Conservation (phyloP, 306 rosid genomes). For the Dryas alaskensis region DNA sequence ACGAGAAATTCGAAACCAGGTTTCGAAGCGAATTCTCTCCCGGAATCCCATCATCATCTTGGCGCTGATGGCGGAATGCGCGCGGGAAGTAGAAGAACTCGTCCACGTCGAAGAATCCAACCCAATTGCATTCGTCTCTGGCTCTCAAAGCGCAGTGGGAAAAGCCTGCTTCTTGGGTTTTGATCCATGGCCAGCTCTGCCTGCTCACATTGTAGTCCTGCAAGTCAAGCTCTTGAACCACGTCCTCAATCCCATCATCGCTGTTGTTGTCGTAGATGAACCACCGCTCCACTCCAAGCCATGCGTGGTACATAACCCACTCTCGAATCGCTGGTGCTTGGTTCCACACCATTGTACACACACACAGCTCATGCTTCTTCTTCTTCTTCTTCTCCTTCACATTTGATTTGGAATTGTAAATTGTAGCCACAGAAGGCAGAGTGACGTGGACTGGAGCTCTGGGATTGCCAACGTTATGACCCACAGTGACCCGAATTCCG, state of each 20-base stretch:
- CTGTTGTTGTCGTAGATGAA: constrained; percentile 94
- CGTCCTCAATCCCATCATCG: constrained; percentile 67
- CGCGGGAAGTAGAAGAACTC: constrained; percentile 80
- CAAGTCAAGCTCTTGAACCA: constrained; percentile 50
- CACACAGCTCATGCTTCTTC: constrained; percentile 69
- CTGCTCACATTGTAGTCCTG: constrained; percentile 65
- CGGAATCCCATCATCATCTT: constrained; percentile 24
- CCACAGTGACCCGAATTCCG: constrained; percentile 63
- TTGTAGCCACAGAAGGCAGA: constrained; percentile 65
- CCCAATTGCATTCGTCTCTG: constrained; percentile 85
- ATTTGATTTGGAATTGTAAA: constrained; percentile 24
- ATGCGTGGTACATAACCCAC: constrained; percentile 89
- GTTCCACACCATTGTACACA: constrained; percentile 93
- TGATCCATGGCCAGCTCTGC: constrained; percentile 90
- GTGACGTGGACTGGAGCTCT: constrained; percentile 33
- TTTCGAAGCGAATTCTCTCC: constrained; percentile 59
- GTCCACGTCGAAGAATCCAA: constrained; percentile 90
- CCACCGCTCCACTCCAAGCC: constrained; percentile 95
- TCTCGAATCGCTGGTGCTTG: constrained; percentile 75
- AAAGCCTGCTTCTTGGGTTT: constrained; percentile 95
- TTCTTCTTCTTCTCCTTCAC: constrained; percentile 12
- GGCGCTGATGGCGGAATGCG: constrained; percentile 32
- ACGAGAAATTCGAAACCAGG: constrained; percentile 52
- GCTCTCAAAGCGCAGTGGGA: constrained; percentile 88
- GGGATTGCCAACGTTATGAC: constrained; percentile 30